Base-by-base conservation (phyloP, 768 basidiomycete genomes). In the Lactarius deliciosus region DNA sequence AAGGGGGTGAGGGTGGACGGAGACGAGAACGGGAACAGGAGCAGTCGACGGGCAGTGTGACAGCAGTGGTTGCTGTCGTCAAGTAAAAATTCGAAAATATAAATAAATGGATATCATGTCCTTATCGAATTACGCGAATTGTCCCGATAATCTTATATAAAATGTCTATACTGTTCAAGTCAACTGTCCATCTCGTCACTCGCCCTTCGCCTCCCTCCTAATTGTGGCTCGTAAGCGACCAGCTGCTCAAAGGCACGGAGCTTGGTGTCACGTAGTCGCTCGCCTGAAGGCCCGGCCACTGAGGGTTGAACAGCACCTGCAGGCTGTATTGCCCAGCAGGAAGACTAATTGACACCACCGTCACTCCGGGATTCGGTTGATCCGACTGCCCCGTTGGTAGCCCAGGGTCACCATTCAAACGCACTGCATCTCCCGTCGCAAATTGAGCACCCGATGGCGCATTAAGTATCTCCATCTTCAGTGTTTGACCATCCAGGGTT, bases 301-400 rank as follows among this genome's bases (percentile, higher is more conserved):
- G 91, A n/a, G 96, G 97, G 76, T 86, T 94, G 80, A 98, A 90
- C 74, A 98, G 75, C 60, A 98, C 88, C 78, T 96, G 86, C 57
- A 97, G 76, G 18, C 79, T 89, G 77, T 92, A 88, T 57, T 78
- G 77, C n/a, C 93, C 94, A 20, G 88, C 85, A 32, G 83, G 77
- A 15, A 83, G 71, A 70, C 78, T 81, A 74, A 99, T 88, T 64
- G 81, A 81, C 61, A 99, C 79, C 22, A 98, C 95, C 16, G 84
- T 88, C 65, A 95, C 91, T 30, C 85, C 86, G 0, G 84, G 80
- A 77, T 98, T 97, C 10, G 77, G 74, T 75, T 92, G 91, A 77
- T 96, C 93, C 7, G 81, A 71, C 72, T 76, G 74, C 0, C 71
- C 81, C 28, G 85, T 70, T 3, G 92, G 91, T 1, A 85, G 80